Conservation (phyloP, 768 basidiomycete genomes). For the Pholiota molesta region DNA sequence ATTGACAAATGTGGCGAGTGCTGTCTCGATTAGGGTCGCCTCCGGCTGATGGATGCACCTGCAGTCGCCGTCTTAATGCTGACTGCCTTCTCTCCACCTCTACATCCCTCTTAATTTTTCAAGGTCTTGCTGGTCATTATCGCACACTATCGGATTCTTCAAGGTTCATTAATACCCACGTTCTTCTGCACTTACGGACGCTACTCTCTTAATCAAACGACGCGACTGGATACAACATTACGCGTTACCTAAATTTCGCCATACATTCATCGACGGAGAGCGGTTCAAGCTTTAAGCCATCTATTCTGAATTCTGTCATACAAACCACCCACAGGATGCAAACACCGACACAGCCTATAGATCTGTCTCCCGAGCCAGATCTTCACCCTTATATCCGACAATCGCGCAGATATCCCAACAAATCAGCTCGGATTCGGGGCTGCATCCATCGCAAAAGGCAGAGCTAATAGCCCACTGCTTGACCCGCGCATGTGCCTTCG, state of each 20-base stretch:
- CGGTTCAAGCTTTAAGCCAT: background rate
- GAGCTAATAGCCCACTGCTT: conserved; percentile 77
- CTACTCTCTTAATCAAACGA: background rate
- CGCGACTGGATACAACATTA: conserved; percentile 3
- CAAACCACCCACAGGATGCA: conserved; percentile 17
- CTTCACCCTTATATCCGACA: conserved; percentile 80
- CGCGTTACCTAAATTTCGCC: background rate
- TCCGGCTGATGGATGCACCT: conserved; percentile 8
- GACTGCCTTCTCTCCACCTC: background rate
- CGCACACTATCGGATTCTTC: conserved; percentile 1
- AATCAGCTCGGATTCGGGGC: conserved; percentile 67
- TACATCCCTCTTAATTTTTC: background rate
- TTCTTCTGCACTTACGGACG: background rate
- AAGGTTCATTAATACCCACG: background rate
- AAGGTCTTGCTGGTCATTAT: conserved; percentile 1
- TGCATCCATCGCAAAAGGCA: conserved; percentile 66
- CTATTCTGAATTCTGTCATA: background rate
- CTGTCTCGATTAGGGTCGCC: conserved; percentile 18
- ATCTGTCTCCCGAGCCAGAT: conserved; percentile 77
- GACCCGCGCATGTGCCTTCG: conserved; percentile 76
- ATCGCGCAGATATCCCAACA: conserved; percentile 61
- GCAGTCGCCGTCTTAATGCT: background rate
- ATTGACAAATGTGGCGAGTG: conserved; percentile 8
- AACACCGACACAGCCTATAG: conserved; percentile 37
- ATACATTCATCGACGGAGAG: background rate